phyloP scores from a whole-genome alignment of 495 filamentous ascomycete genomes.

The Friedmanniomyces endolithicus region DNA sequence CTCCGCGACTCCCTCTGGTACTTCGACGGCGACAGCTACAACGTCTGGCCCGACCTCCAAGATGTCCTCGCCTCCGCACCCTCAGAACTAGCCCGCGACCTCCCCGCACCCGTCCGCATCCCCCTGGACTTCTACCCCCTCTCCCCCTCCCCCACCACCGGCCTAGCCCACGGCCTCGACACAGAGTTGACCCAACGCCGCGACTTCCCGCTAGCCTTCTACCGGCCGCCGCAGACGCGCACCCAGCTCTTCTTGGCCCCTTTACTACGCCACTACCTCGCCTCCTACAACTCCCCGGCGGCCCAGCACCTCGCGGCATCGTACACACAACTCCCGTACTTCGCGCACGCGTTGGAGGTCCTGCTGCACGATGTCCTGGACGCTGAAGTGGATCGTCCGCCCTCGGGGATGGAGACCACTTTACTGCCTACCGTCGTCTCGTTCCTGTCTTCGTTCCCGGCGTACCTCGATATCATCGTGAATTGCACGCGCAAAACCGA shows the following conservation, averaged over 20 bases:
- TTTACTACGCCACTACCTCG: conserved; percentile 63
- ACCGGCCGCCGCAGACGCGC: conserved; percentile 39
- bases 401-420: conserved; percentile 41
- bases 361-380: conserved; percentile 88
- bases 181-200: conserved; percentile 82
- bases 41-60: conserved; percentile 83
- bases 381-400: conserved; percentile 73
- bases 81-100: conserved; percentile 44
- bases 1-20: conserved; percentile 86
- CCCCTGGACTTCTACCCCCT: conserved; percentile 83
- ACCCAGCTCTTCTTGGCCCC: conserved; percentile 72
- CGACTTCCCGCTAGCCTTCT: conserved; percentile 75
- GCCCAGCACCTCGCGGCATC: conserved; percentile 67
- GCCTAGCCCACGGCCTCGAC: conserved; percentile 80
- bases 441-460: conserved; percentile 76
- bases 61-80: conserved; percentile 61
- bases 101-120: conserved; percentile 53
- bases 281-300: conserved; percentile 54
- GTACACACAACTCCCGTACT: conserved; percentile 77
- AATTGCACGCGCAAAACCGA: conserved; percentile 98
- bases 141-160: conserved; percentile 71
- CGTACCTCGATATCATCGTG: conserved; percentile 89
- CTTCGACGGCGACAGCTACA: conserved; percentile 72
- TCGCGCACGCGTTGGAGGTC: conserved; percentile 83
- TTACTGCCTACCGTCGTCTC: conserved; percentile 77